Base-by-base conservation (phyloP, 1,284 basidiomycete species). In the Irpex rosettiformis region DNA sequence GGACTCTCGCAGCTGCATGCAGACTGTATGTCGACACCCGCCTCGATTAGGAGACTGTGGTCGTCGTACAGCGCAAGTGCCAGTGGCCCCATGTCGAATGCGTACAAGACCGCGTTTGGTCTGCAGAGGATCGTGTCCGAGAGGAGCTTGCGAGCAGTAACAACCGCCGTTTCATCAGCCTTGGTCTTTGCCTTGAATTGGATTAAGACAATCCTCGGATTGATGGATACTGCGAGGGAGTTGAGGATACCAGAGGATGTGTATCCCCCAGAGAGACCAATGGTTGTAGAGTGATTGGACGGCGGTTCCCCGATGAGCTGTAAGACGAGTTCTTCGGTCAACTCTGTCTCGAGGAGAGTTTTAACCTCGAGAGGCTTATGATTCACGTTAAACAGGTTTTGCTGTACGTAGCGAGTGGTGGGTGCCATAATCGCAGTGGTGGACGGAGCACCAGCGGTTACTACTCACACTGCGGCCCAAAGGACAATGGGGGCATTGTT, bases 11-110 rank as follows among this genome's bases (percentile, higher is more conserved):
- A 58, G 18, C 59, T 54, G 57, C 65, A 66, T 0, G 61, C 64
- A 52, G 55, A 60, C 65, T 88, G 85, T 21, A 90, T 73, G 62
- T 89, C 85, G 49, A 89, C 70, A 7, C 71, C 80, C 47, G 76
- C 73, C 7, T 64, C 58, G 21, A 84, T 69, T 22, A 69, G 70
- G 3, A 82, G 48, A 0, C 66, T 67, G 7, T 73, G 62, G 49
- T 84, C 79, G n/a, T 64, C 54, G 64, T 68, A 73, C 16, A 85
- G 67, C 2, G 77, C 69, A 2, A 75, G 62, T 0, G 77, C 73
- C 1, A 85, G 62, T 33, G 70, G 73, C 48, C 75, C 77, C 69
- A 83, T 74, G 58, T 72, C 69, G 56, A 85, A 82, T 0, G 75
- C 75, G 61, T 71, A 70, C 13, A 79, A 67, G 11, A 61, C 60